Percentiles rank a stretch among this genome's conserved stretches.
Conservation (phyloP, 306 rosid species). For the Ochetophila trinervis region DNA sequence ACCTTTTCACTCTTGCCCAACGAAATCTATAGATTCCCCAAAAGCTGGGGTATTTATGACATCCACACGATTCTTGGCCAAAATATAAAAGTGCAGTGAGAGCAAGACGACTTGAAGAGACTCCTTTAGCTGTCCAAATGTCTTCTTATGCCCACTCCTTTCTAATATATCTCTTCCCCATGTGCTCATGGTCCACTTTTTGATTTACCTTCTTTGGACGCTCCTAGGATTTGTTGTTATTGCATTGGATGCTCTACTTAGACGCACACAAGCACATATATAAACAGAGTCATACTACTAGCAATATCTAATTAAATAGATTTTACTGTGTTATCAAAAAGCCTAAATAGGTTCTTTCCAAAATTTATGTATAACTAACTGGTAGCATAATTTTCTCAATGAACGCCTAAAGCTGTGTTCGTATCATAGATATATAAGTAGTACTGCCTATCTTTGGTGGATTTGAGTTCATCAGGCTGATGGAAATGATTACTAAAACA, state of each 20-base stretch:
- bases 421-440: too few species aligned
- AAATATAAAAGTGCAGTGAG: background rate
- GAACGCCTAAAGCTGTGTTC: too few species aligned
- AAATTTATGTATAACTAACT: too few species aligned
- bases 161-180: slow-evolving; percentile 2
- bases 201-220: background rate
- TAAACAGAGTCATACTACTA: too few species aligned
- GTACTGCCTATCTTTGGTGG: too few species aligned
- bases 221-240: background rate
- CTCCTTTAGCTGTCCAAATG: slow-evolving; percentile 24
- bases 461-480: too few species aligned
- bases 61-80: slow-evolving; percentile 35
- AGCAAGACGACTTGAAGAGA: background rate
- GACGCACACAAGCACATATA: too few species aligned
- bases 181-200: slow-evolving; percentile 20
- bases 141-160: slow-evolving; percentile 12
- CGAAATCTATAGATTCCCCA: slow-evolving; percentile 25
- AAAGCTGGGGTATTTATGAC: slow-evolving; percentile 33
- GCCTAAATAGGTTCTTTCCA: too few species aligned
- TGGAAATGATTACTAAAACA: too few species aligned
- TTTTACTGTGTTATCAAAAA: too few species aligned
- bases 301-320: too few species aligned
- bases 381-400: too few species aligned
- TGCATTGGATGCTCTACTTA: background rate
- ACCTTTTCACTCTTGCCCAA: background rate